A percentile compares a stretch with the other conserved stretches of the same genome.
Evolutionary conservation across 371 early-diverging fungal species (phyloP).

Genomic region (Entomophthora muscae): DNA sequence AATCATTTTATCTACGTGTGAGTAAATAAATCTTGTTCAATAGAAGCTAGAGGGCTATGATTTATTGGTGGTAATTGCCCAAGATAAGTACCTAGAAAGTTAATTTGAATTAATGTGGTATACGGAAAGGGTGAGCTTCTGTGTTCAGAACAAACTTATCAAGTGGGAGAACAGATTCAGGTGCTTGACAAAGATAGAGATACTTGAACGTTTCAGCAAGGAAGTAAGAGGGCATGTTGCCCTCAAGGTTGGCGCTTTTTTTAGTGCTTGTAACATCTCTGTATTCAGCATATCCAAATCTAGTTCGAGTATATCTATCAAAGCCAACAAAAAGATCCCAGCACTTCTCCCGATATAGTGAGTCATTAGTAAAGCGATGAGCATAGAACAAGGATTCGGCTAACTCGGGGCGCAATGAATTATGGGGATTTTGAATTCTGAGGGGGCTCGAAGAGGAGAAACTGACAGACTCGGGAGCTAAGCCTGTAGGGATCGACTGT

Average conservation of each 20-base stretch:
- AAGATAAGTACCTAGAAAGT: too few species aligned
- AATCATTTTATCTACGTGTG: too few species aligned
- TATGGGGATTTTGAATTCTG: neutral
- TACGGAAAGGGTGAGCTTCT: constrained; percentile 68
- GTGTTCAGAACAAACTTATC: constrained; percentile 73
- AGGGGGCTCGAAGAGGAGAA: neutral
- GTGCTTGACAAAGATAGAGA: constrained; percentile 73
- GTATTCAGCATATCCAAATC: constrained; percentile 1
- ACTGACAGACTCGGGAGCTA: neutral
- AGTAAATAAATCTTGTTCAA: too few species aligned
- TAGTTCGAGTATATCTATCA: neutral
- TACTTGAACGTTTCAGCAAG: constrained; percentile 88
- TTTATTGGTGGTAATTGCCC: too few species aligned
- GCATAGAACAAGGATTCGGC: constrained; percentile 56
- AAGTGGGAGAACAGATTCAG: constrained; percentile 21
- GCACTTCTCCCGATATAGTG: constrained; percentile 49
- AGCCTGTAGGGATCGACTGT: constrained; percentile 9
- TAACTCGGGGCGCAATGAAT: constrained; percentile 25
- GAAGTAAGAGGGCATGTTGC: constrained; percentile 85
- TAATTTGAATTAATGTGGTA: neutral
- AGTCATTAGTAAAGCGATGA: constrained; percentile 54
- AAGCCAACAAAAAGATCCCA: constrained; percentile 18
- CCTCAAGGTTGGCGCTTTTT: constrained; percentile 25
- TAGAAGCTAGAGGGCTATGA: too few species aligned
- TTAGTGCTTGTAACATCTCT: neutral